Conservation (phyloP, 805 yeast genomes). For the Ogataea pilisensis region DNA sequence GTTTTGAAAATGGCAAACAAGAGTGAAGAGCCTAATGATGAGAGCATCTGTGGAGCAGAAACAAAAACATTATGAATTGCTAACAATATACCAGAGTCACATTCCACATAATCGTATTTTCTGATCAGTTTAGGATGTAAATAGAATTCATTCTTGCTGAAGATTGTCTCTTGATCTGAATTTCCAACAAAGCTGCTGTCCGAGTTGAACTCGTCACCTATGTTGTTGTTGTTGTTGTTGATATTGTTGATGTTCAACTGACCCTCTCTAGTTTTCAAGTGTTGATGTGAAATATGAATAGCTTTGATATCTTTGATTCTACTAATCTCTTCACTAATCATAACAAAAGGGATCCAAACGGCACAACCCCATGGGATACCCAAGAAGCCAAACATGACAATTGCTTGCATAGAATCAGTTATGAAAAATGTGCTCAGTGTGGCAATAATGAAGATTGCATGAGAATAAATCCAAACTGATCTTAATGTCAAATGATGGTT, state of each 20-base stretch:
- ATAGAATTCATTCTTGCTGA: conserved; percentile 13
- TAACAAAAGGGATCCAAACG: conserved; percentile 62
- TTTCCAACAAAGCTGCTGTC: conserved; percentile 1
- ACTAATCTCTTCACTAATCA: conserved; percentile 54
- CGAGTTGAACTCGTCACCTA: no score
- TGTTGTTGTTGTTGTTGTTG: no score
- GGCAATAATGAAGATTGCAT: conserved; percentile 44
- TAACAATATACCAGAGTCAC: conserved; percentile 52
- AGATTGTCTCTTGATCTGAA: conserved; percentile 3
- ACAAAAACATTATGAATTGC: conserved; percentile 58
- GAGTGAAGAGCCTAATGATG: conserved; percentile 45
- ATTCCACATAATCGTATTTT: conserved; percentile 39
- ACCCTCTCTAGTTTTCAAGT: conserved; percentile 7
- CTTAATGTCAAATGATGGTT: conserved; percentile 25
- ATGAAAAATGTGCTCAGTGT: conserved; percentile 46
- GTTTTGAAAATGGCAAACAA: conserved; percentile 38
- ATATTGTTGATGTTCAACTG: no score
- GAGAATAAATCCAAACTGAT: conserved; percentile 48
- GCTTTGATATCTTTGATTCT: conserved; percentile 46
- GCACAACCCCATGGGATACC: conserved; percentile 67
- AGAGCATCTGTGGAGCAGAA: conserved; percentile 52
- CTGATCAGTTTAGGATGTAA: conserved; percentile 19
- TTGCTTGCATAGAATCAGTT: conserved; percentile 37
- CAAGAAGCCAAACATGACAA: conserved; percentile 44
- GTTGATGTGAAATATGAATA: conserved; percentile 20